Conservation (phyloP, 345 rosid genomes). For the Punica granatum region DNA sequence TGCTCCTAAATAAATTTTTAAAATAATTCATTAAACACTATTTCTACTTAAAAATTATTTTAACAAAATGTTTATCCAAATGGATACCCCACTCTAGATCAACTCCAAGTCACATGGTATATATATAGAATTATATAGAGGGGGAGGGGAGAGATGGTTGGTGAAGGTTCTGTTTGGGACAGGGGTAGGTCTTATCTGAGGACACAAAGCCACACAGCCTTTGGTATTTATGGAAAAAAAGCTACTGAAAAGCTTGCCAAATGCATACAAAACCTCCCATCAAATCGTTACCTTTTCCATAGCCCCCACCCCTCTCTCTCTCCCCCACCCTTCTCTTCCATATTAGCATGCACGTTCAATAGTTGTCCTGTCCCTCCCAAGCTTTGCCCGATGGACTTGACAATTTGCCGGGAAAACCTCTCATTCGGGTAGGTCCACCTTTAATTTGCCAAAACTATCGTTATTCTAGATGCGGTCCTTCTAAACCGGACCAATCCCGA, state of each 20-base stretch:
- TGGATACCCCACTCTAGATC: too few species aligned
- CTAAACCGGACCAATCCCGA: neutral
- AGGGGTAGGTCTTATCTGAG: slow-evolving; percentile 17
- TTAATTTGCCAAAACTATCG: neutral
- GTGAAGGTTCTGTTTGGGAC: neutral
- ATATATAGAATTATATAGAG: neutral
- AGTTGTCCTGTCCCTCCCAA: neutral
- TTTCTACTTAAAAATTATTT: too few species aligned
- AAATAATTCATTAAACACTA: too few species aligned
- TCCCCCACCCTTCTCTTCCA: too few species aligned
- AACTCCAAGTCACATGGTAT: too few species aligned
- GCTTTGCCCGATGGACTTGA: too few species aligned
- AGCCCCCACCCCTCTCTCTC: too few species aligned
- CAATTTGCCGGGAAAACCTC: neutral
- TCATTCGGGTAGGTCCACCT: neutral
- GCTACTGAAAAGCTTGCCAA: slow-evolving; percentile 14
- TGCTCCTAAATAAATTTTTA: too few species aligned
- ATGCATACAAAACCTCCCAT: slow-evolving; percentile 18
- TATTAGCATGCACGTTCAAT: neutral
- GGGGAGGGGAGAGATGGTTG: neutral
- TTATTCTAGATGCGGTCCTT: neutral
- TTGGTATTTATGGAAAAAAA: slow-evolving; percentile 5
- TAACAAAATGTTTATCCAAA: too few species aligned
- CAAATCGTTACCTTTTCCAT: slow-evolving; percentile 37
- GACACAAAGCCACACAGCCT: neutral